Conservation (phyloP, 2,329 filamentous ascomycete species). For the Exserohilum rostratum region DNA sequence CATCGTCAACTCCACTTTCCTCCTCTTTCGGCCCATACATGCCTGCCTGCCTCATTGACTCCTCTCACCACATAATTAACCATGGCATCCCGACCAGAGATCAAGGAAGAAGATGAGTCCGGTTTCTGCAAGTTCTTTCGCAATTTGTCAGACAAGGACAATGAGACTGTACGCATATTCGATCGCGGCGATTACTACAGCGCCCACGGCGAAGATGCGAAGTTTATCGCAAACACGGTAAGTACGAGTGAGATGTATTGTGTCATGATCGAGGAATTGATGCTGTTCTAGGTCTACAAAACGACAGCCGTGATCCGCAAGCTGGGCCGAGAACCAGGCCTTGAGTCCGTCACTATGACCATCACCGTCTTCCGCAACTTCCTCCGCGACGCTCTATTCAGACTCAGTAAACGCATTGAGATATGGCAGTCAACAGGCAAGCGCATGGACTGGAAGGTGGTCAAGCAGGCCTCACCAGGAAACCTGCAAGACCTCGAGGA, state of each 20-base stretch:
- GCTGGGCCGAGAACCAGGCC: conserved; percentile 80
- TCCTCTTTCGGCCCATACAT: not conserved
- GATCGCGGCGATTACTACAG: conserved; percentile 96
- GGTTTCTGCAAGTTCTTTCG: conserved; percentile 98
- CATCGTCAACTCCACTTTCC: not conserved
- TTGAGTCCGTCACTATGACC: conserved; percentile 94
- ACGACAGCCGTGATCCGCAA: conserved; percentile 94
- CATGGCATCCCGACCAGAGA: conserved; percentile 63
- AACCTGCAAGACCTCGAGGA: conserved; percentile 98
- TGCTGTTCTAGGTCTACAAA: conserved; percentile 76
- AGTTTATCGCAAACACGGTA: conserved; percentile 80
- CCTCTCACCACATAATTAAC: not conserved
- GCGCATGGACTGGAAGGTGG: conserved; percentile 89
- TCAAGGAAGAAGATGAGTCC: conserved; percentile 88
- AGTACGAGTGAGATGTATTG: conserved; percentile 22
- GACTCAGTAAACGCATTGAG: conserved; percentile 87
- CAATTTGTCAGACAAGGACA: conserved; percentile 72
- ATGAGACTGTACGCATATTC: conserved; percentile 85
- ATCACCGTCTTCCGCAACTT: conserved; percentile 95
- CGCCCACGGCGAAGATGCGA: conserved; percentile 84
- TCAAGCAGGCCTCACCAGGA: conserved; percentile 88
- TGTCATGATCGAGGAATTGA: not conserved
- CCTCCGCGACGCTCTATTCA: conserved; percentile 89
- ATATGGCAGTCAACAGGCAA: conserved; percentile 77
- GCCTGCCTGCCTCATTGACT: not conserved